Base-by-base conservation (phyloP, 805 yeast genomes). In the Isabelozyma gotoi region DNA sequence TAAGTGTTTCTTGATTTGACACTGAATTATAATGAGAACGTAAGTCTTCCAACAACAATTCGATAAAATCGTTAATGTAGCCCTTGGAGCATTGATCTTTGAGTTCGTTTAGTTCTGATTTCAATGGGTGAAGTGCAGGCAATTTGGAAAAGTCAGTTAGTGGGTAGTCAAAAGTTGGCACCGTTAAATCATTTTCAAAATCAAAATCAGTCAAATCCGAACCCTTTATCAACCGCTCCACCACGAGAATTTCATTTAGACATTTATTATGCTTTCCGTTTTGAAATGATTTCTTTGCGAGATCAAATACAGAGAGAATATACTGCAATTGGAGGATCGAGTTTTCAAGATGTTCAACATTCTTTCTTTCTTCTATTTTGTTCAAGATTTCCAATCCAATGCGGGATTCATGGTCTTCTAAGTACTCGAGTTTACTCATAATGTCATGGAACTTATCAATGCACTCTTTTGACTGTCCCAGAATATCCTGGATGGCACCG, bases 401-500 rank as follows among this genome's bases (percentile, higher is more conserved):
- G 14, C 62, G 59, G 2, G 85, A 76, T 45, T 80, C 80, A 7
- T 73, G 66, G 17, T 60, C 53, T 41, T 84, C 83, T 10, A 83
- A 60, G 1, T 51, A 44, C 2, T 65, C 59, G 4, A 90, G 59
- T 14, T 77, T 72, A 0, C 54, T 44, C 31, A 73, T 67, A n/a
- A 91, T 63, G 0, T 59, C 55, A 24, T 73, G 59, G 38, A 84
- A 68, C 33, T 74, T 67, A 4, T 61, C 57, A 0, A 84, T 68
- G 18, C 90, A 76, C 10, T 61, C 59, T 10, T 70, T 64, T 2
- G 91, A 79, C 48, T 77, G 78, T 2, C 62, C 57, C 38, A 82
- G 78, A 29, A 91, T 81, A 6, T 70, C 72, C 53, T 82, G 82
- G 44, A 94, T 76, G 49, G 89, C 96, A 42, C 83, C 88, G 42